Percentiles rank a stretch among this genome's conserved stretches.
Evolutionary conservation across 306 rosid genomes (phyloP).

Genomic region (Trifolium subterraneum): DNA sequence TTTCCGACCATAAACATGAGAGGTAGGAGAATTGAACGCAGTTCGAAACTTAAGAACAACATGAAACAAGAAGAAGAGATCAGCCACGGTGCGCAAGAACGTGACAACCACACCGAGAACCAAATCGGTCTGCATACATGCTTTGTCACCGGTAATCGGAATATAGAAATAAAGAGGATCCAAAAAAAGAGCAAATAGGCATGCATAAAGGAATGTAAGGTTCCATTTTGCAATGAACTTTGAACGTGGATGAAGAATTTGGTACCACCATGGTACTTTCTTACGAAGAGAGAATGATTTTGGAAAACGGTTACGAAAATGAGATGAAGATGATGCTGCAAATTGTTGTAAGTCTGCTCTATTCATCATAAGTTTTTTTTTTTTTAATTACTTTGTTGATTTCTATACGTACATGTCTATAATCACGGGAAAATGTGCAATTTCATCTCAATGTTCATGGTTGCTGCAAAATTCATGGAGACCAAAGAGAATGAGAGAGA

Average conservation of each 20-base stretch:
- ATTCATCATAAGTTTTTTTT: constrained; percentile 8
- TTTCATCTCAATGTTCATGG: neutral
- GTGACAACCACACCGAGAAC: constrained; percentile 68
- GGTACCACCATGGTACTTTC: constrained; percentile 79
- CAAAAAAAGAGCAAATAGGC: constrained; percentile 69
- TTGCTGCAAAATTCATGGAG: neutral
- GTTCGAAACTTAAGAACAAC: constrained; percentile 75
- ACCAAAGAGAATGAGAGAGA: neutral
- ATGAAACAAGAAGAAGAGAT: constrained; percentile 69
- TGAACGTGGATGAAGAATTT: constrained; percentile 71
- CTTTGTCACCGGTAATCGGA: constrained; percentile 60
- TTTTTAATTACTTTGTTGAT: neutral
- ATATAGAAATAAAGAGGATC: constrained; percentile 88
- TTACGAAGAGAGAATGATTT: constrained; percentile 55
- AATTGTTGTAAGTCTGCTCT: constrained; percentile 4
- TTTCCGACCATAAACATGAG: constrained; percentile 66
- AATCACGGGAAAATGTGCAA: neutral
- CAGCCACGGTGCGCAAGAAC: constrained; percentile 64
- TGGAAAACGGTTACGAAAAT: constrained; percentile 44
- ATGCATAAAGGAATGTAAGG: constrained; percentile 58
- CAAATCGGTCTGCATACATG: constrained; percentile 62
- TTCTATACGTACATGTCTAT: neutral
- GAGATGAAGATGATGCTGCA: constrained; percentile 45
- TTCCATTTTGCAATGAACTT: constrained; percentile 64
- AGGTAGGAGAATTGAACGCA: constrained; percentile 56